A percentile compares a stretch with the other conserved stretches of the same genome.
phyloP scores from a whole-genome alignment of 1,284 basidiomycete genomes.

The Chalciporus sp. region DNA sequence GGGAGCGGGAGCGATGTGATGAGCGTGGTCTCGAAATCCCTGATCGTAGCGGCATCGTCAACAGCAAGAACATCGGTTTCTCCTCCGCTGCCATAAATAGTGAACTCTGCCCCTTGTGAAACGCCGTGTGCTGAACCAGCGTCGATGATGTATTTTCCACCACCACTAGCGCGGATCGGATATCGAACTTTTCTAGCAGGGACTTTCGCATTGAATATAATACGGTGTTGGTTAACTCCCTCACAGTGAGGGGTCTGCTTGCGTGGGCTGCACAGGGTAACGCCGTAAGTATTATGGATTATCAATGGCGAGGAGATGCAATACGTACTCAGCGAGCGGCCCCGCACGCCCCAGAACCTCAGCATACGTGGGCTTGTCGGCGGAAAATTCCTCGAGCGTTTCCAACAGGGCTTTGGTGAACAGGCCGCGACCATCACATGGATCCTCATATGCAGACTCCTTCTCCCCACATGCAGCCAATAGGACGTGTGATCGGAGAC shows the following conservation, averaged over 20 bases:
- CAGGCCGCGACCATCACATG: slow-evolving; percentile 1
- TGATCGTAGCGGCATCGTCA: slow-evolving; percentile 8
- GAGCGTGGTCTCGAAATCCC: slow-evolving; percentile 20
- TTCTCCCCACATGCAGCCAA: slow-evolving; percentile 55
- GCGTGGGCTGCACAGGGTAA: not conserved
- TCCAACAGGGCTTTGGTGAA: slow-evolving; percentile 21
- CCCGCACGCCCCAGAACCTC: slow-evolving; percentile 8
- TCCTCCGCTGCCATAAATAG: slow-evolving; percentile 11
- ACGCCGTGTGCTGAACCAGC: slow-evolving; percentile 24
- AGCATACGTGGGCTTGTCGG: slow-evolving; percentile 17
- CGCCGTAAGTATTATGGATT: too few relatives aligned
- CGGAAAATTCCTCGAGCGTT: slow-evolving; percentile 1
- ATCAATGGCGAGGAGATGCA: not conserved
- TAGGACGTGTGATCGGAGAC: slow-evolving; percentile 47
- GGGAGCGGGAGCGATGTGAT: not conserved
- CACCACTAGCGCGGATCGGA: not conserved
- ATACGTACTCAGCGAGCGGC: slow-evolving; percentile 11
- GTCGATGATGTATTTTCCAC: slow-evolving; percentile 7
- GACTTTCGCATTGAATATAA: slow-evolving; percentile 19
- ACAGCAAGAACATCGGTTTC: not conserved
- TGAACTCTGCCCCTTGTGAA: slow-evolving; percentile 12
- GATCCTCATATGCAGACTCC: slow-evolving; percentile 30
- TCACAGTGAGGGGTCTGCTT: slow-evolving; percentile 23
- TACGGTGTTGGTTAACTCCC: slow-evolving; percentile 16
- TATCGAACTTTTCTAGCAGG: slow-evolving; percentile 5